These are phyloP conservation scores for Mucor piriformis DNA, from an alignment of 371 early-diverging fungal genomes.

Conservation along the genomic window DNA sequence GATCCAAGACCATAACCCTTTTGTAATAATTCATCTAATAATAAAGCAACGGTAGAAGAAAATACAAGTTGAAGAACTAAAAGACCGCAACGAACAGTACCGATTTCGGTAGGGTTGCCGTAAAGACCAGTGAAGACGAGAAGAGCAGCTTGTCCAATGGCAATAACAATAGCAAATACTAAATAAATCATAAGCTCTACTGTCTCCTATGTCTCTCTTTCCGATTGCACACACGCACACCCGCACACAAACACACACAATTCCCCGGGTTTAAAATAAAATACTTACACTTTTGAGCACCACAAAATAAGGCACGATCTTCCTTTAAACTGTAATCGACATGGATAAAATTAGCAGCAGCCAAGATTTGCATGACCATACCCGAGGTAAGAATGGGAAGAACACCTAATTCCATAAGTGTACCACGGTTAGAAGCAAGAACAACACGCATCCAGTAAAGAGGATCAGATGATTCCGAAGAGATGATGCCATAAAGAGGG, in stretches of 20 bases:
- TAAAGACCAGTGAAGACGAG: constrained; percentile 99
- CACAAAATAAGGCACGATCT: constrained; percentile 97
- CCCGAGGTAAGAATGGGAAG: constrained; percentile 99
- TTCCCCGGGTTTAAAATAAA: neutral
- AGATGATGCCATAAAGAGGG: constrained; percentile 99
- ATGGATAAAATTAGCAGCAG: constrained; percentile 95
- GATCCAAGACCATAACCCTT: constrained; percentile 99
- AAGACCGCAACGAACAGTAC: constrained; percentile 90
- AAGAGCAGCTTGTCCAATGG: constrained; percentile 97
- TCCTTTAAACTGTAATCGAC: constrained; percentile 98
- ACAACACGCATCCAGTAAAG: constrained; percentile 99
- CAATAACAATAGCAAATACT: constrained; percentile 89
- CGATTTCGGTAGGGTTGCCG: constrained; percentile 94
- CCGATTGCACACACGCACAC: neutral
- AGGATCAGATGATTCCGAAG: constrained; percentile 96
- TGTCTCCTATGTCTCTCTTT: neutral
- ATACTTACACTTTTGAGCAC: constrained; percentile 95
- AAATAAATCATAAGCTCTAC: neutral
- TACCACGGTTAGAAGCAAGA: constrained; percentile 99
- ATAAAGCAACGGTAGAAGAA: constrained; percentile 96
- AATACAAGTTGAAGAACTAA: constrained; percentile 97
- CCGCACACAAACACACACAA: neutral
- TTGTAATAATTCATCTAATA: constrained; percentile 99
- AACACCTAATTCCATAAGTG: constrained; percentile 99
- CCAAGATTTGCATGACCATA: constrained; percentile 99